Conservation (phyloP, 768 basidiomycete species). For the Leccinum subgranulosum region DNA sequence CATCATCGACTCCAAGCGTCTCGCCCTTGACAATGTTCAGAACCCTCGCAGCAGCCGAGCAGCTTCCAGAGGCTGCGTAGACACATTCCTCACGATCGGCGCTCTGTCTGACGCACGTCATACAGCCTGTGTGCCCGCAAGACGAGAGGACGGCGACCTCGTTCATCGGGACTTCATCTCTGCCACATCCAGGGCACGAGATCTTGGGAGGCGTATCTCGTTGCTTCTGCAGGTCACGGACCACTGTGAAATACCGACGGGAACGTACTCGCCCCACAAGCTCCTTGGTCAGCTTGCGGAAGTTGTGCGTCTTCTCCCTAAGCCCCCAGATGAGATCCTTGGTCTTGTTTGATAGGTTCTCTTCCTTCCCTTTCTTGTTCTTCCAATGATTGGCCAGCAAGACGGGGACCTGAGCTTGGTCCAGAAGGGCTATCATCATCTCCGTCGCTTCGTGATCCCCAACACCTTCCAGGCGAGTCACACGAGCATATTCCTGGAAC, state of each 20-base stretch:
- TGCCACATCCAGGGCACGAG: conserved; percentile 60
- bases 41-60: conserved; percentile 74
- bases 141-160: conserved; percentile 86
- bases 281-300: conserved; percentile 82
- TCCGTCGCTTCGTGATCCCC: conserved; percentile 77
- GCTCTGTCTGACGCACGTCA: conserved; percentile 64
- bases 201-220: conserved; percentile 55
- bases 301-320: conserved; percentile 83
- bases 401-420: conserved; percentile 52
- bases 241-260: conserved; percentile 86
- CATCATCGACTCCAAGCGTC: conserved; percentile 78
- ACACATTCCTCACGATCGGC: conserved; percentile 84
- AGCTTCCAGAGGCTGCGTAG: conserved; percentile 62
- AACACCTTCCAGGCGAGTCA: conserved; percentile 59
- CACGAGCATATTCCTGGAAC: conserved; percentile 75
- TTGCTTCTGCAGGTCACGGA: conserved; percentile 84
- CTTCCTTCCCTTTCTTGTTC: conserved; percentile 52
- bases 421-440: conserved; percentile 54
- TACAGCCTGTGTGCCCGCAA: conserved; percentile 87
- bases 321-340: conserved; percentile 75
- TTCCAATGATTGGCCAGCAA: conserved; percentile 33
- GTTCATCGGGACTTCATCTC: conserved; percentile 51
- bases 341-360: conserved; percentile 49
- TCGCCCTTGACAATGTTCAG: conserved; percentile 82
- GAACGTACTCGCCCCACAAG: conserved; percentile 88